Conservation (phyloP, 352 stramenopile species). For the Aphanomyces cochlioides region DNA sequence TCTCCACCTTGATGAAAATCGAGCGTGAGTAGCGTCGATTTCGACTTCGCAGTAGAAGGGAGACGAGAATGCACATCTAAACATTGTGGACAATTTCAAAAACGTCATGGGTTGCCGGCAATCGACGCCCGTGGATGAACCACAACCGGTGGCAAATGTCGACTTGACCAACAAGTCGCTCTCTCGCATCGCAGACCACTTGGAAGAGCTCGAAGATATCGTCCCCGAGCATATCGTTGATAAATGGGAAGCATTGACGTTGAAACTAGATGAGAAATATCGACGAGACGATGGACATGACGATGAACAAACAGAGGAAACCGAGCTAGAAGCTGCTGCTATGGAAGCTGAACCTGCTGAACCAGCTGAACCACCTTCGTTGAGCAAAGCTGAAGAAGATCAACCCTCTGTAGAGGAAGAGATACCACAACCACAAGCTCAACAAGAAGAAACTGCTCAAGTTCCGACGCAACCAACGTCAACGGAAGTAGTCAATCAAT, state of each 20-base stretch:
- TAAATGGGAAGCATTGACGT: neutral
- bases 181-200: neutral
- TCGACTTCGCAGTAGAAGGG: neutral
- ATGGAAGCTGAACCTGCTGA: too few relatives aligned
- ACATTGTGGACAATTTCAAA: neutral
- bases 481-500: too few relatives aligned
- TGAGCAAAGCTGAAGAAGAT: too few relatives aligned
- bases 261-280: neutral
- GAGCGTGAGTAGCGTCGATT: too few relatives aligned
- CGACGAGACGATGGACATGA: neutral
- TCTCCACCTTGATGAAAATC: too few relatives aligned
- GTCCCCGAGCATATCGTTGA: neutral
- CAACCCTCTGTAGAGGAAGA: too few relatives aligned
- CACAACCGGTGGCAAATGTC: neutral
- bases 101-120: neutral
- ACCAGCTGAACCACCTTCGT: too few relatives aligned
- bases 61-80: neutral
- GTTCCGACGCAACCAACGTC: too few relatives aligned
- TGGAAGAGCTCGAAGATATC: slow-evolving; percentile 6
- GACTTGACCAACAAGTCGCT: neutral
- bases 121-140: neutral
- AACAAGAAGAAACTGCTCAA: too few relatives aligned
- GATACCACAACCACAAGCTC: too few relatives aligned
- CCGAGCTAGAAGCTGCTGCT: too few relatives aligned
- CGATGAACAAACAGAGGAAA: neutral